These are phyloP conservation scores for Entamoeba nuttalli DNA, from an alignment of 208 protist species.

Conservation along the genomic window DNA sequence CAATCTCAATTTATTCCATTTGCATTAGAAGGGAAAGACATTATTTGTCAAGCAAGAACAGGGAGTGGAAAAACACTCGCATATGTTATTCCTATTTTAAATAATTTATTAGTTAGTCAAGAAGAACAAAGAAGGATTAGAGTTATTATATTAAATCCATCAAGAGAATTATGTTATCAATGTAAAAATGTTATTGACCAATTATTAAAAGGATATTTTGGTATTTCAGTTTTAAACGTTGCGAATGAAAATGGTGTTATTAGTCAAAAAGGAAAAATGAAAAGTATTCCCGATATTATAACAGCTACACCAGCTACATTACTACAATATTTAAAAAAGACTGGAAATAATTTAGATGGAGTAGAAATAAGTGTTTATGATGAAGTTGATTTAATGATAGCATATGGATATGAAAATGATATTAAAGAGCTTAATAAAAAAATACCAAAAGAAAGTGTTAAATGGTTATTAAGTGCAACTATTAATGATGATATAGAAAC, in stretches of 20 bases:
- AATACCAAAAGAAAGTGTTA: neutral
- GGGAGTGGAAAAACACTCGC: slow-evolving; percentile 21
- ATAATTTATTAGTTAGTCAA: neutral
- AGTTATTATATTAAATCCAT: neutral
- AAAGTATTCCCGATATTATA: neutral
- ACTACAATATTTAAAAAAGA: neutral
- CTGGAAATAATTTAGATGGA: neutral
- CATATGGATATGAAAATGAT: neutral
- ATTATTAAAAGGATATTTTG: neutral
- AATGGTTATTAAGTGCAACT: neutral
- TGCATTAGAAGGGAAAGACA: neutral
- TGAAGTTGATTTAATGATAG: neutral
- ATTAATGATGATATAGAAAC: neutral
- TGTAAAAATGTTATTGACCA: neutral
- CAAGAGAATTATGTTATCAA: neutral
- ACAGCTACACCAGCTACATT: neutral
- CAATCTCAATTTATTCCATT: neutral
- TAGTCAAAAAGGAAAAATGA: neutral
- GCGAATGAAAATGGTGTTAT: neutral
- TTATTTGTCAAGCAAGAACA: neutral
- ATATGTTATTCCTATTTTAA: slow-evolving; percentile 14
- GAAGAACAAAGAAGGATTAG: neutral
- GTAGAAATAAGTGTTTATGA: neutral
- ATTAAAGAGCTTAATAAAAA: neutral
- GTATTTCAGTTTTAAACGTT: neutral